phyloP scores from a whole-genome alignment of 179 eudicot genomes.

The Nepenthes alata region DNA sequence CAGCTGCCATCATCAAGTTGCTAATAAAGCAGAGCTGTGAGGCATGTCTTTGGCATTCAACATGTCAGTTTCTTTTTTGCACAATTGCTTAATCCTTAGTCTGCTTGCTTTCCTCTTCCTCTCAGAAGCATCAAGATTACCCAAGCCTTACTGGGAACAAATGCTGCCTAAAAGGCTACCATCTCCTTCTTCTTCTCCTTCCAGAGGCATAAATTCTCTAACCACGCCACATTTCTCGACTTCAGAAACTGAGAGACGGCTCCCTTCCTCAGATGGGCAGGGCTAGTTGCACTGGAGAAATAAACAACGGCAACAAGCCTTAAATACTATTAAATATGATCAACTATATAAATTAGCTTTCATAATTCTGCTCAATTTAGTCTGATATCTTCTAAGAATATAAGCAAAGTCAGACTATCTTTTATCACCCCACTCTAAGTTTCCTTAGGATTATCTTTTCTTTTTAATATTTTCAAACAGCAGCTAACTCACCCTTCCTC shows the following conservation, averaged over 20 bases:
- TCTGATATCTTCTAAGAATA: too few species aligned
- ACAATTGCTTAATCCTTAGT: slow-evolving; percentile 27
- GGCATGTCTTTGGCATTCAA: slow-evolving; percentile 11
- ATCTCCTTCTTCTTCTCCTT: slow-evolving; percentile 50
- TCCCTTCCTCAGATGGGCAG: slow-evolving; percentile 38
- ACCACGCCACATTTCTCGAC: slow-evolving; percentile 18
- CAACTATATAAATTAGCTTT: too few species aligned
- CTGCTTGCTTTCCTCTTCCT: slow-evolving; percentile 26
- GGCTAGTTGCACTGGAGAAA: slow-evolving; percentile 19
- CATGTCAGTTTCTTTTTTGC: slow-evolving; percentile 31
- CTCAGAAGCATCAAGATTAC: slow-evolving; percentile 50
- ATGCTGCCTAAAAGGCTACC: slow-evolving; percentile 73
- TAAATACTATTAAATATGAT: too few species aligned
- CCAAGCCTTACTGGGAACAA: slow-evolving; percentile 47
- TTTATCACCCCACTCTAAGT: too few species aligned
- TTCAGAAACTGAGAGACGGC: slow-evolving; percentile 17
- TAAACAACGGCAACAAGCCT: too few species aligned
- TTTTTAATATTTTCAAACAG: too few species aligned
- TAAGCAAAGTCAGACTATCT: too few species aligned
- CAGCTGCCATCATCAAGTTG: background rate
- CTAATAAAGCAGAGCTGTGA: slow-evolving; percentile 1
- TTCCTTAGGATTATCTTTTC: too few species aligned
- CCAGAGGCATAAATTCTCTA: slow-evolving; percentile 48
- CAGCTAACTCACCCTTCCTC: too few species aligned
- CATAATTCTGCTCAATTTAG: too few species aligned